phyloP scores from a whole-genome alignment of 805 yeast species.

The Lipomyces chichibuensis region DNA sequence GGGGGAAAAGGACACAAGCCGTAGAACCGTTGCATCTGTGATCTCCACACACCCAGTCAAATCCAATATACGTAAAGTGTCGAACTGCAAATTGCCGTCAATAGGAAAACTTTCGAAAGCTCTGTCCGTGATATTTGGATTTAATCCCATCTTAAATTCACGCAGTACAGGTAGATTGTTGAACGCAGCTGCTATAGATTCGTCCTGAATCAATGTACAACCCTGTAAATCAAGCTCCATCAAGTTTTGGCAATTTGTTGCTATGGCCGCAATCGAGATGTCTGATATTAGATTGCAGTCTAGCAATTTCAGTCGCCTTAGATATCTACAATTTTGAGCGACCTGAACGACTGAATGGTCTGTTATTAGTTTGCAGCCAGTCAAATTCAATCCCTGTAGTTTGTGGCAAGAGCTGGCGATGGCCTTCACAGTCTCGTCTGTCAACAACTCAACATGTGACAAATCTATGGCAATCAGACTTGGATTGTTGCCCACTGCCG shows the following conservation, averaged over 20 bases:
- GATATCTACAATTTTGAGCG: conserved; percentile 65
- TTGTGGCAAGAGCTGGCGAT: conserved; percentile 72
- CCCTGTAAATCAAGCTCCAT: conserved; percentile 90
- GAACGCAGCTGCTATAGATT: conserved; percentile 61
- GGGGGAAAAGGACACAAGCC: conserved; percentile 76
- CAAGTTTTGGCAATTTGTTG: conserved; percentile 71
- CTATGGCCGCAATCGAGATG: conserved; percentile 60
- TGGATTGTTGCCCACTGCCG: conserved; percentile 64
- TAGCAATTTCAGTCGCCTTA: conserved; percentile 81
- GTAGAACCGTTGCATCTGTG: conserved; percentile 76
- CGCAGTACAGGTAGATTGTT: conserved; percentile 69
- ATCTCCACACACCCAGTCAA: conserved; percentile 80
- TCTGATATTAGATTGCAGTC: conserved; percentile 71
- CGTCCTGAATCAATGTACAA: conserved; percentile 72
- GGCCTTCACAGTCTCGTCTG: conserved; percentile 70
- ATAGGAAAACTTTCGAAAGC: conserved; percentile 50
- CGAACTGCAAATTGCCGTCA: conserved; percentile 43
- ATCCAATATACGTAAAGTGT: conserved; percentile 77
- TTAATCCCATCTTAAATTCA: conserved; percentile 74
- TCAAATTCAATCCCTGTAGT: conserved; percentile 87
- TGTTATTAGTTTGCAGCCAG: conserved; percentile 74
- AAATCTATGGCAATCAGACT: conserved; percentile 83
- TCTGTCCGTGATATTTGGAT: conserved; percentile 67
- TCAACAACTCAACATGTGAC: conserved; percentile 69
- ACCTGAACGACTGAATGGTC: conserved; percentile 64